phyloP scores from a whole-genome alignment of 2,329 filamentous ascomycete genomes.

The Conoideocrella luteorostrata region DNA sequence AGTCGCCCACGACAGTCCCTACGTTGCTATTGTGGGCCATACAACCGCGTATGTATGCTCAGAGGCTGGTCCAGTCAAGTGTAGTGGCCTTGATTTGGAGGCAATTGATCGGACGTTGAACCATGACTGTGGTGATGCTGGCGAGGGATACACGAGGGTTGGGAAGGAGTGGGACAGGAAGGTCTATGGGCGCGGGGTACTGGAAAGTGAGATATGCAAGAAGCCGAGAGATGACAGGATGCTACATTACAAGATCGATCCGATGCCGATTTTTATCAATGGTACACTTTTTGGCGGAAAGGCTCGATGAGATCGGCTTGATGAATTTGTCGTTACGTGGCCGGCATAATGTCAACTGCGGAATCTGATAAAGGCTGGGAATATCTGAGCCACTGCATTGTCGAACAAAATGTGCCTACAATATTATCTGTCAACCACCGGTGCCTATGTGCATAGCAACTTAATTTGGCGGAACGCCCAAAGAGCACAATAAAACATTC shows the following conservation, averaged over 20 bases:
- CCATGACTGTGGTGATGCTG: not conserved
- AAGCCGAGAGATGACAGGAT: not conserved
- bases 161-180: not conserved
- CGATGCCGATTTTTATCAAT: not conserved
- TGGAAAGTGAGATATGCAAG: not conserved
- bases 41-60: slow-evolving; percentile 6
- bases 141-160: not conserved
- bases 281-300: not conserved
- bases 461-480: no score
- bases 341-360: no score
- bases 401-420: no score
- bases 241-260: not conserved
- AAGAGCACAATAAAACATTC: no score
- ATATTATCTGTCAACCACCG: no score
- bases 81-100: not conserved
- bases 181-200: slow-evolving; percentile 4
- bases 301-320: not conserved
- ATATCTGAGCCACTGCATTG: no score
- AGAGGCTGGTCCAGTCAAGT: not conserved
- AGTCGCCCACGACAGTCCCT: not conserved
- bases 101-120: not conserved
- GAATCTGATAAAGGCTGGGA: no score
- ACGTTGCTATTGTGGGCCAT: not conserved
- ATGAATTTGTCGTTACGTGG: no score
- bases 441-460: no score